phyloP scores from a whole-genome alignment of 164 flowering plant genomes.

The Annona cherimola region DNA sequence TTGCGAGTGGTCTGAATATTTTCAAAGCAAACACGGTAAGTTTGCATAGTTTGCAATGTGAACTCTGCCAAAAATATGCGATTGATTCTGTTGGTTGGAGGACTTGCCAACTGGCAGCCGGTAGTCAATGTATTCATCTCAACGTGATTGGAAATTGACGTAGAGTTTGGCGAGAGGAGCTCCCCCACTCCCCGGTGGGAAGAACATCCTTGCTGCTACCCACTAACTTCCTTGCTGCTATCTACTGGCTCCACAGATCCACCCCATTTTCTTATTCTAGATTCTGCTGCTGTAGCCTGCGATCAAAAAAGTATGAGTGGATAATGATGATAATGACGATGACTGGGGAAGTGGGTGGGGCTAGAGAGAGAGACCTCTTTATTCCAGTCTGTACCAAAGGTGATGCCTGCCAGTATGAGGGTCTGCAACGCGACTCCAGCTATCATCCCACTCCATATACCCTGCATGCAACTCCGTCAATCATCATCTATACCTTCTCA shows the following conservation, averaged over 20 bases:
- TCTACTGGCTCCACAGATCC: constrained; percentile 16
- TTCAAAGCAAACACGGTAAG: no score
- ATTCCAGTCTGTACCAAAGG: constrained; percentile 25
- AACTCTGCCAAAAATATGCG: no score
- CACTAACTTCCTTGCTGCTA: background rate
- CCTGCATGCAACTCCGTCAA: constrained; percentile 15
- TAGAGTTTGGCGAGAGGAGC: no score
- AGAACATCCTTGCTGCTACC: no score
- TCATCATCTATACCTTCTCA: background rate
- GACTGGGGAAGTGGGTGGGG: constrained; percentile 2
- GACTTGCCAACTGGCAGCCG: no score
- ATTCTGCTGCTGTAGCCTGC: constrained; percentile 18
- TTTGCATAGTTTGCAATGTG: no score
- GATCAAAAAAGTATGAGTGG: background rate
- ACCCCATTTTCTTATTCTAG: constrained; percentile 21
- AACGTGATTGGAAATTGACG: no score
- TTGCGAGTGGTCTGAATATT: no score
- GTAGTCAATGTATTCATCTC: no score
- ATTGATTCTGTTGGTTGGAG: no score
- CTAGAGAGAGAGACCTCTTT: constrained; percentile 20
- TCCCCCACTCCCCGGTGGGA: no score
- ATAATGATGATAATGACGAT: background rate
- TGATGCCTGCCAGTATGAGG: constrained; percentile 18
- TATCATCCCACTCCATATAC: constrained; percentile 31
- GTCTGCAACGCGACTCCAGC: constrained; percentile 27